Evolutionary conservation across 1,284 basidiomycete species (phyloP).

Genomic region (Chalciporus piperatoides): DNA sequence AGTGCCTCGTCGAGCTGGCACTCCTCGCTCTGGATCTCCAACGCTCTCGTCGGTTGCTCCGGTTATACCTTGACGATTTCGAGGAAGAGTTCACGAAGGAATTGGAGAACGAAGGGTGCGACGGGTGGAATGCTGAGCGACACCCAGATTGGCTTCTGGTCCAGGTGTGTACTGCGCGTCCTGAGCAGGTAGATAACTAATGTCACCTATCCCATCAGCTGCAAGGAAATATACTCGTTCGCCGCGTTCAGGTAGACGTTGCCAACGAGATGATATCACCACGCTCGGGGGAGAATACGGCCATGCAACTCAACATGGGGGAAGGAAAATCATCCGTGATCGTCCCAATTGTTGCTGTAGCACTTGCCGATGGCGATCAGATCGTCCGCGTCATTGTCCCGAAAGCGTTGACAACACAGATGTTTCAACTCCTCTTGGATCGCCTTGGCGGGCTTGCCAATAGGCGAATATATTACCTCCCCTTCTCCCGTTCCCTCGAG

Average conservation of each 20-base stretch:
- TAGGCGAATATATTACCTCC: slow-evolving; percentile 47
- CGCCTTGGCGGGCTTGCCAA: slow-evolving; percentile 43
- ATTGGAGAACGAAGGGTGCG: slow-evolving; percentile 25
- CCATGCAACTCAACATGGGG: slow-evolving; percentile 56
- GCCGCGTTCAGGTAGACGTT: slow-evolving; percentile 40
- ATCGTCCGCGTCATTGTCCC: slow-evolving; percentile 48
- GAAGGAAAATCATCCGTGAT: slow-evolving; percentile 58
- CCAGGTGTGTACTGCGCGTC: slow-evolving; percentile 32
- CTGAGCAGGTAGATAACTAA: too few relatives aligned
- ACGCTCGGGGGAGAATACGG: slow-evolving; percentile 31
- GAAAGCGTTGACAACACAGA: slow-evolving; percentile 41
- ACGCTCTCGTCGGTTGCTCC: slow-evolving; percentile 32
- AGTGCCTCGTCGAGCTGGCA: slow-evolving; percentile 26
- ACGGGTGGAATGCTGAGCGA: slow-evolving; percentile 16
- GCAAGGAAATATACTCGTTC: slow-evolving; percentile 40
- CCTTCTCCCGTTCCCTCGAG: slow-evolving; percentile 43
- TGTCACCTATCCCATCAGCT: slow-evolving; percentile 30
- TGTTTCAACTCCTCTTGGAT: slow-evolving; percentile 47
- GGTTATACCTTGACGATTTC: slow-evolving; percentile 11
- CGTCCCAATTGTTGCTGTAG: slow-evolving; percentile 39
- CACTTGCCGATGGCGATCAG: slow-evolving; percentile 40
- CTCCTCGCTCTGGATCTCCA: slow-evolving; percentile 32
- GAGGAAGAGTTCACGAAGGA: slow-evolving; percentile 37
- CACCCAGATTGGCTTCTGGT: slow-evolving; percentile 46
- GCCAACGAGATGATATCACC: slow-evolving; percentile 49